Percentiles rank a stretch among this genome's conserved stretches.
These are phyloP conservation scores for Magnolia sinica DNA, from an alignment of 164 flowering plant species.

Conservation along the genomic window DNA sequence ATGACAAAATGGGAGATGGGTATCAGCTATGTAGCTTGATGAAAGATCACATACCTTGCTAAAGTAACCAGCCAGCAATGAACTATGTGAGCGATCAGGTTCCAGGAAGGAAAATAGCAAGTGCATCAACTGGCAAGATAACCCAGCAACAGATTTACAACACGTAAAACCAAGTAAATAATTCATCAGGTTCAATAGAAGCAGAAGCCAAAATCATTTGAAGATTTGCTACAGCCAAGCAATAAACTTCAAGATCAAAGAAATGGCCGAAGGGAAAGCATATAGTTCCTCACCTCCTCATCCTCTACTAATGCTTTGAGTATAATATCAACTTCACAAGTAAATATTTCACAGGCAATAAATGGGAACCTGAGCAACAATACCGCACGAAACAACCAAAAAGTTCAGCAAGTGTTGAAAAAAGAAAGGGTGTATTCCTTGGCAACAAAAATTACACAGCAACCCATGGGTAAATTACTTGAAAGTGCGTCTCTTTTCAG, in stretches of 20 bases:
- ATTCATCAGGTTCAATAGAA: not conserved
- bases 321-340: slow-evolving; percentile 93
- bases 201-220: not conserved
- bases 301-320: slow-evolving; percentile 86
- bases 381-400: not conserved
- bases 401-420: not conserved
- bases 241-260: not conserved
- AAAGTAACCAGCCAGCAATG: slow-evolving; percentile 81
- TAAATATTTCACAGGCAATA: slow-evolving; percentile 91
- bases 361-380: slow-evolving; percentile 71
- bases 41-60: slow-evolving; percentile 58
- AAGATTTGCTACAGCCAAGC: not conserved
- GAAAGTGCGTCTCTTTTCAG: slow-evolving; percentile 67
- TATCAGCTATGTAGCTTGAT: not conserved
- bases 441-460: not conserved
- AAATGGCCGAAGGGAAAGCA: not conserved
- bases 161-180: not conserved
- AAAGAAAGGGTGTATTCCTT: not conserved
- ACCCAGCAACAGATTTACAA: slow-evolving; percentile 3
- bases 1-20: slow-evolving; percentile 4
- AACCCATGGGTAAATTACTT: slow-evolving; percentile 47
- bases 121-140: slow-evolving; percentile 65
- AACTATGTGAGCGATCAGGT: slow-evolving; percentile 63
- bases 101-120: slow-evolving; percentile 86
- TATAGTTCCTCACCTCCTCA: slow-evolving; percentile 55